phyloP scores from a whole-genome alignment of 2,329 filamentous ascomycete species.

The Blumeriella jaapii region DNA sequence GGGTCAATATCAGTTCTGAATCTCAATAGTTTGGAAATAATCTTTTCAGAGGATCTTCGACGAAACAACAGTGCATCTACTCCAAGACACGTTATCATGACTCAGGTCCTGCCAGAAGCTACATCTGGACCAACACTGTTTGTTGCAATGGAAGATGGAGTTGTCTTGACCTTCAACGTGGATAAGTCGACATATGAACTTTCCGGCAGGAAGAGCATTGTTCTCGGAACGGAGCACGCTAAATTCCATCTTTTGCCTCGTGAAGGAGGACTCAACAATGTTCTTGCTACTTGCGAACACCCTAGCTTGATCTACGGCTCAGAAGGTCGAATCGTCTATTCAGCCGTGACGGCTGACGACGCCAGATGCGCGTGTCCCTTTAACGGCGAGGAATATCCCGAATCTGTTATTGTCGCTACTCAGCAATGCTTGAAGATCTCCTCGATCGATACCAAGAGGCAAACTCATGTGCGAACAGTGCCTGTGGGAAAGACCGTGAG shows the following conservation, averaged over 20 bases:
- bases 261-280: slow-evolving; percentile 55
- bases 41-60: slow-evolving; percentile 53
- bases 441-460: slow-evolving; percentile 69
- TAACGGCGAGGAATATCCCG: slow-evolving; percentile 68
- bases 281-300: slow-evolving; percentile 91
- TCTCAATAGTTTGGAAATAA: slow-evolving; percentile 50
- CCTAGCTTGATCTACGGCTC: slow-evolving; percentile 86
- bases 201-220: slow-evolving; percentile 65
- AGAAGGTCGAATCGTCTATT: slow-evolving; percentile 82
- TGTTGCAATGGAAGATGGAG: slow-evolving; percentile 84
- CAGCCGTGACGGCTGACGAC: slow-evolving; percentile 82
- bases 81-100: slow-evolving; percentile 70
- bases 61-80: slow-evolving; percentile 61
- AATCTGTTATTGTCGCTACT: slow-evolving; percentile 71
- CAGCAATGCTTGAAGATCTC: slow-evolving; percentile 66
- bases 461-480: slow-evolving; percentile 78
- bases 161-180: slow-evolving; percentile 73
- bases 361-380: slow-evolving; percentile 75
- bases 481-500: slow-evolving; percentile 73
- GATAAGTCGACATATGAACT: slow-evolving; percentile 49
- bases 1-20: slow-evolving; percentile 66
- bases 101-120: slow-evolving; percentile 58
- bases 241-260: slow-evolving; percentile 68
- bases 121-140: slow-evolving; percentile 61
- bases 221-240: slow-evolving; percentile 77